Base-by-base conservation (phyloP, 257 asterid species). In the Solanum clarkiae region DNA sequence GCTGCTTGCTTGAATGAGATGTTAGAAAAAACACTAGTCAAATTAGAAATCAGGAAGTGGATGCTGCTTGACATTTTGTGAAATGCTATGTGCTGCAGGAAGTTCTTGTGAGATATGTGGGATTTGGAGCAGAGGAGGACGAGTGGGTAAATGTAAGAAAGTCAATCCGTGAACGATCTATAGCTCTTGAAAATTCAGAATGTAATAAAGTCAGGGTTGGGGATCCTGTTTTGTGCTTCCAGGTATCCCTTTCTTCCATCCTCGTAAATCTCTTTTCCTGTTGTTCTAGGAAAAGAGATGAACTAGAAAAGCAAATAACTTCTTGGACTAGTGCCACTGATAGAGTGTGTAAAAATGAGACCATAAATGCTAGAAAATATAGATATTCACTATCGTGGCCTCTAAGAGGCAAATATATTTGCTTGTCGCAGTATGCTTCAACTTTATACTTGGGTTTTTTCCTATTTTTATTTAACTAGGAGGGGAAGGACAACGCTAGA, bases 171-270 rank as follows among this genome's bases (percentile, higher is more conserved):
- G 88, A 88, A 57, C 94, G 98, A 60, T 96, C 99, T 77, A 85
- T 96, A 82, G 80, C 94, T 79, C 89, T 95, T 92, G 98, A 95
- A 84, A 88, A 90, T 87, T 84, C 93, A 10, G 98, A 96, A 85
- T 95, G 99, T 92, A 86, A 87, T 55, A 92, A 86, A 84, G 92
- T 96, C 80, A 86, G 88, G 86, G 92, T 89, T 88, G 98, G 98
- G 85, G 98, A 97, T 86, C 84, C 85, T 16, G 98, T 93, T 60
- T 90, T 97, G 53, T 94, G 99, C 91, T 95, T 95, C 88, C 97
- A 93, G 99, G 99, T 96, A 92, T 51, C 45, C 20, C 75, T 49
- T 79, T 74, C 70, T 17, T 81, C 70, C 44, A 12, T 72, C 70
- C 44, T 12, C 18, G n/a, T 47, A 54, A 47, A 40, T 16, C 18